Evolutionary conservation across 176 grass and related monocot species (phyloP), one percentile per base, ranked within the genome.

Genomic region (Musa troglodytarum): DNA sequence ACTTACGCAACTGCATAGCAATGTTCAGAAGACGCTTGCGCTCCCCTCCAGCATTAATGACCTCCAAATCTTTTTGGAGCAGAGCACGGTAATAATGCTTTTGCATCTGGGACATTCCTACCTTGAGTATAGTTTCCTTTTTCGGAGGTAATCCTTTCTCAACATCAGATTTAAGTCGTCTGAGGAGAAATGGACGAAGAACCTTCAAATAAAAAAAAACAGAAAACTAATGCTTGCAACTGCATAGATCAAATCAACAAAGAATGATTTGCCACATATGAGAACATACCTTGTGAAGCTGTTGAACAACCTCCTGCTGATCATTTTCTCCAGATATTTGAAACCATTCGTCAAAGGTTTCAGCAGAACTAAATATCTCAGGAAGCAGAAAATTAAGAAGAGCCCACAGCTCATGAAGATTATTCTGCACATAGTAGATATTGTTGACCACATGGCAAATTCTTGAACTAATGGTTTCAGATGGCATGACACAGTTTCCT

Each of bases 371-470:
- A 79, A 92, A 92, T 87, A 92, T 89, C 79, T 89, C 87, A 68
- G 90, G 90, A 49, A 92, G 82, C 29, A 92, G 74, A 83, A 92
- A 92, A 79, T 92, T 92, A 79, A 92, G 90, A 89, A 92, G 87
- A 80, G 90, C 78, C 90, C 90, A 92, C 28, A 92, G 79, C 73
- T 92, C 86, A 80, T 92, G 90, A 75, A 92, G 87, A 89, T 89
- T 92, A 75, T 92, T 92, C 90, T 92, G 79, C 73, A 83, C n/a
- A 22, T 9, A 61, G 49, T 21, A 74, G 19, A 71, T 34, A 77
- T 53, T 58, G 61, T 23, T 54, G 64, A 65, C 81, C 52, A 74
- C 58, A 65, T 68, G 62, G 53, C 2, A 58, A 21, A 21, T 17
- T 69, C 56, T 79, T 77, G 8, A 90, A n/a, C 49, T 66, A 76